Evolutionary conservation across 257 asterid genomes (phyloP), one percentile per base, ranked within the genome.

Genomic region (Datura wrightii): DNA sequence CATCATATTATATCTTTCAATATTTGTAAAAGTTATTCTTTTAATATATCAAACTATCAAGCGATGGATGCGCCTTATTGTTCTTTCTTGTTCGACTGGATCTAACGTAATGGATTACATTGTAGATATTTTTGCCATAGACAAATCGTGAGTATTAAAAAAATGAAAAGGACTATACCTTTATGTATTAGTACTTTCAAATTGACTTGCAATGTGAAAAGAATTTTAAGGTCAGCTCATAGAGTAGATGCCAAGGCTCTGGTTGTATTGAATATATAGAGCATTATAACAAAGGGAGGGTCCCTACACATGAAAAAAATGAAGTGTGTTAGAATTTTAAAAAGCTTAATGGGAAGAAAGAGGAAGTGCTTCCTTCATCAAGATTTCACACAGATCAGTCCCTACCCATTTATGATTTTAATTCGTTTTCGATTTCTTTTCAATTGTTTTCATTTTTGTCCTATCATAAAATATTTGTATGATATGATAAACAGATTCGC

Each of bases 121-220:
- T 62, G 37, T 59, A 58, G 65, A 60, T 4, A 60, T 63, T 24
- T 24, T 46, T 63, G 3, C 67, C 37, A n/a, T 31, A 4, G 70
- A 24, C 70, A 63, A 63, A 63, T 63, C 70, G 18, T 63, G 42
- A 42, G 8, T 31, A 31, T 58, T 62, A 63, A 31, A 10, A 31
- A 31, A 31, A 31, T 4, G 18, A 63, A 63, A 63, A 10, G 70
- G 70, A 62, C 41, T 24, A 62, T 10, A 62, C 41, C 70, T 62
- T 62, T 62, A 24, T 8, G 15, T 62, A 24, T 39, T 62, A 63
- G 18, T 31, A 53, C 1, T 53, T 0, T 63, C 70, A 63, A 31
- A 31, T 63, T 63, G 70, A 63, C 70, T 63, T 31, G 70, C 41
- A 63, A 63, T 63, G 11, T 31, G 70, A 63, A 63, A 63, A 63